Conservation (phyloP, 2,329 filamentous ascomycete species). For the Pseudopyrenochaeta lycopersici region DNA sequence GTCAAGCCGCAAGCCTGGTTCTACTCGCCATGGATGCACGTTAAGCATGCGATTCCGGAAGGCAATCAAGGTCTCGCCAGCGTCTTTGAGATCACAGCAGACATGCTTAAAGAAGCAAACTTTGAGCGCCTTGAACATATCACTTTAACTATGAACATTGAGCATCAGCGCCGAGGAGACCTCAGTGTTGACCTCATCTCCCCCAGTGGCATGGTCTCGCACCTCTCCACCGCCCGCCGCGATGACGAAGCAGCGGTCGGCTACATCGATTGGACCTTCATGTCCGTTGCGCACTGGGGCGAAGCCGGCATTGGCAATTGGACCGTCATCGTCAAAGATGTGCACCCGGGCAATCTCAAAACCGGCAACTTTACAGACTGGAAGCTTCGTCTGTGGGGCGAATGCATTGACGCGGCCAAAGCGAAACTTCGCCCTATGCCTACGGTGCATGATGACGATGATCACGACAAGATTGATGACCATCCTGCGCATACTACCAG, state of each 20-base stretch:
- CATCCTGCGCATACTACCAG: conserved; percentile 69
- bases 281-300: conserved; percentile 98
- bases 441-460: conserved; percentile 80
- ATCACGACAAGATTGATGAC: conserved; percentile 72
- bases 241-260: conserved; percentile 73
- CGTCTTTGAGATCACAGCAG: conserved; percentile 80
- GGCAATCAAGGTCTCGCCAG: conserved; percentile 81
- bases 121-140: conserved; percentile 90
- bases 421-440: conserved; percentile 83
- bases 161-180: conserved; percentile 87
- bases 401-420: conserved; percentile 78
- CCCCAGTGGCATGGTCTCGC: conserved; percentile 80
- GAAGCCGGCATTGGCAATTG: conserved; percentile 88
- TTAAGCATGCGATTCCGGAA: conserved; percentile 85
- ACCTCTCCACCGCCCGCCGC: conserved; percentile 79
- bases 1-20: conserved; percentile 97
- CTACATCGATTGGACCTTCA: conserved; percentile 97
- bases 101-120: conserved; percentile 84
- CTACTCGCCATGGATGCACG: conserved; percentile 91
- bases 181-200: conserved; percentile 91
- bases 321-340: conserved; percentile 91
- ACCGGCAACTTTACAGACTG: conserved; percentile 86
- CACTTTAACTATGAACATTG: conserved; percentile 95
- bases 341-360: conserved; percentile 73
- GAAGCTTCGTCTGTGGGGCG: conserved; percentile 94